Evolutionary conservation across 441 rosid genomes (phyloP), one percentile per base, ranked within the genome.

Genomic region (Erysimum cheiri): DNA sequence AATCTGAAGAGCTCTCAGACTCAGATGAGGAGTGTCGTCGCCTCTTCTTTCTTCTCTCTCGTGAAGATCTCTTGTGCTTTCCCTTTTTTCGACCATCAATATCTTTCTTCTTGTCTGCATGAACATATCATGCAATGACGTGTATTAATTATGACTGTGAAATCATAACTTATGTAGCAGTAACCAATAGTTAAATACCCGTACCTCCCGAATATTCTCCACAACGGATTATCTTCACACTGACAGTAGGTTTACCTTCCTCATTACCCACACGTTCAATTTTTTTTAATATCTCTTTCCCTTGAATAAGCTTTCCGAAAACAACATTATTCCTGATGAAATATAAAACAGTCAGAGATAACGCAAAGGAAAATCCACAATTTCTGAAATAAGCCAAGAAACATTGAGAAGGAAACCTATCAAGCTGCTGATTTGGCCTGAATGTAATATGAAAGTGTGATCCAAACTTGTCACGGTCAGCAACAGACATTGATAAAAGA

Each of bases 271-370:
- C 90, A 79, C 77, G 65, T 84, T 95, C 98, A 82, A 95, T 90
- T 76, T 79, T 90, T 80, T 90, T 86, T 67, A 95, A 72, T 72
- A 90, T 71, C 66, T 92, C 88, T 49, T 83, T 77, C 54, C 99
- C 99, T 73, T 81, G 88, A 75, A 90, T 86, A 78, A 95, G 89
- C 88, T 90, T 87, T 78, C 98, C 99, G 64, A 95, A 95, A 57
- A 85, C 95, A 54, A 95, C 87, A 80, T 78, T 75, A 66, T 85
- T 92, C 81, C 98, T 95, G 90, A 47, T 43, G 72, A 29, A 49
- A 59, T 1, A 72, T 26, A 15, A 43, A 63, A 62, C 56, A 44
- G 54, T 43, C 31, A 49, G 64, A 48, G 31, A 41, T 31, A 11
- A 36, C 5, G n/a, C 15, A 44, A 37, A n/a, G 49, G 36, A 35